Conservation (phyloP, 257 asterid species). For the Fraxinus excelsior region DNA sequence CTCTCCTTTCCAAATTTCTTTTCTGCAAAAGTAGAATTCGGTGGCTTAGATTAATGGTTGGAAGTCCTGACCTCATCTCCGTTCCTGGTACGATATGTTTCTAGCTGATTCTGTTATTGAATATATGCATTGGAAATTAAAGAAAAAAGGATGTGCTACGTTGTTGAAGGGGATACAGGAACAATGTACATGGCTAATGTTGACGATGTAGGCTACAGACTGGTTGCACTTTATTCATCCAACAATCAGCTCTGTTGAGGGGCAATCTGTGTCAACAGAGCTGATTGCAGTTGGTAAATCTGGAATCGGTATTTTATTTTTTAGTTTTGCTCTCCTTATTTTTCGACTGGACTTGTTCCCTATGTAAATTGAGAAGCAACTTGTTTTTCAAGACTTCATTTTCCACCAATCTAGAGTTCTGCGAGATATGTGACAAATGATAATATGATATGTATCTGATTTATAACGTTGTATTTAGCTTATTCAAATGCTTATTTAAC, state of each 20-base stretch:
- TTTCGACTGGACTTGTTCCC: neutral
- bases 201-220: slow-evolving; percentile 94
- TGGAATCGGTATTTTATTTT: neutral
- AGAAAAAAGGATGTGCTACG: neutral
- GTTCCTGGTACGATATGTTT: slow-evolving; percentile 65
- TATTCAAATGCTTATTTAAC: slow-evolving; percentile 4
- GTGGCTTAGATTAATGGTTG: slow-evolving; percentile 99
- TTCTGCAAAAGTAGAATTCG: slow-evolving; percentile 86
- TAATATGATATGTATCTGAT: neutral
- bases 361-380: too few species aligned
- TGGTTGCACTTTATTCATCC: slow-evolving; percentile 91
- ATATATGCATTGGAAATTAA: neutral
- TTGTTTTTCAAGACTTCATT: neutral
- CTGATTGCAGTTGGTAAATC: slow-evolving; percentile 83
- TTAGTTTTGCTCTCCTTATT: neutral
- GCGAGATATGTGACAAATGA: neutral
- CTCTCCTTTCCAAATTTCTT: too few species aligned
- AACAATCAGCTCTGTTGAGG: too few species aligned
- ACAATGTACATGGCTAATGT: slow-evolving; percentile 98
- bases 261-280: slow-evolving; percentile 93
- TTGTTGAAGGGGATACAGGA: slow-evolving; percentile 88
- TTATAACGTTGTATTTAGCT: neutral
- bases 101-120: slow-evolving; percentile 3
- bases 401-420: neutral
- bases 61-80: slow-evolving; percentile 98